Evolutionary conservation across 108 stramenopile genomes (phyloP).

Genomic region (Skeletonema potamos): DNA sequence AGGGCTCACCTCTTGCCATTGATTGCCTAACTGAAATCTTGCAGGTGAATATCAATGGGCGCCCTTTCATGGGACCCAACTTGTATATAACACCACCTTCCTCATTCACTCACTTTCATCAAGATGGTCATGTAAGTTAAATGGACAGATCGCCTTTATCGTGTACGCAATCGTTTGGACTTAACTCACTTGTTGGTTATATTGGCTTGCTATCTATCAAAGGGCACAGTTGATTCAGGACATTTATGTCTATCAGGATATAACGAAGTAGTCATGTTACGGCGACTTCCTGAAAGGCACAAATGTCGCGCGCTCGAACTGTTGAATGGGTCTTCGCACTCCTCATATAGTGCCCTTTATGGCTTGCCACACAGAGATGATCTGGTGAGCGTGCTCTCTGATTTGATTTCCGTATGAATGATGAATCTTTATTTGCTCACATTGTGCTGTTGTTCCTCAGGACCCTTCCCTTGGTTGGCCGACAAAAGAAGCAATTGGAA

Average conservation of each 20-base stretch:
- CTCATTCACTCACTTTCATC: slow-evolving; percentile 81
- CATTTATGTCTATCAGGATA: slow-evolving; percentile 73
- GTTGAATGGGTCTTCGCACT: slow-evolving; percentile 24
- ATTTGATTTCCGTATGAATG: too few relatives aligned
- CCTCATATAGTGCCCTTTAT: slow-evolving; percentile 58
- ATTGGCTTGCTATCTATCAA: background rate
- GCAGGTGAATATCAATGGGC: slow-evolving; percentile 46
- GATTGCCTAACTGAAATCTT: background rate
- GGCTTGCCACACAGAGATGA: slow-evolving; percentile 70
- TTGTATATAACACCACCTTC: slow-evolving; percentile 26
- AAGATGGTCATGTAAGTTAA: slow-evolving; percentile 62
- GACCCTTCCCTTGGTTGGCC: slow-evolving; percentile 64
- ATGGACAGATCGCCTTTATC: background rate
- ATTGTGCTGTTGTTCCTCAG: background rate
- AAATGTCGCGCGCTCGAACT: slow-evolving; percentile 64
- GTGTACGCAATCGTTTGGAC: background rate
- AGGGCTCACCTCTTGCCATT: background rate
- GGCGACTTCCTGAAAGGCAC: slow-evolving; percentile 75
- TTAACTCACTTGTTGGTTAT: background rate
- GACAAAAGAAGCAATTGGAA: slow-evolving; percentile 50
- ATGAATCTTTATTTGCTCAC: background rate
- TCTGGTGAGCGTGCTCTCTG: slow-evolving; percentile 27
- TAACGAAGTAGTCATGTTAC: slow-evolving; percentile 86
- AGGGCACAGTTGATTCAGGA: slow-evolving; percentile 89
- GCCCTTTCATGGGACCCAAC: slow-evolving; percentile 88